Evolutionary conservation across 2,329 filamentous ascomycete genomes (phyloP), one percentile per base, ranked within the genome.

Genomic region (Penicillium capsulatum): DNA sequence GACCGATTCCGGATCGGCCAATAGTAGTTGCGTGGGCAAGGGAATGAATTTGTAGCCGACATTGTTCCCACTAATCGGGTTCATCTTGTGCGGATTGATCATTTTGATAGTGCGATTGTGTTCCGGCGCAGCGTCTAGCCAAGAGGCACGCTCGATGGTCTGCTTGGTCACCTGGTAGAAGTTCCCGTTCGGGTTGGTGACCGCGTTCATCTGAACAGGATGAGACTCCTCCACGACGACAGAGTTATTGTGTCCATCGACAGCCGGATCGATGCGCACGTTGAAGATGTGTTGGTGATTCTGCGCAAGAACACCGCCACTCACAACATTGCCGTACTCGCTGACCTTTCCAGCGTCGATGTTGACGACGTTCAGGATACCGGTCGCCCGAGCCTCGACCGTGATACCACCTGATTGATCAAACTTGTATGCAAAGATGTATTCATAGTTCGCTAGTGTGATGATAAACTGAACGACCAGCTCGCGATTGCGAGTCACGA

Each of bases 251-350:
- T 68, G 64, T 0, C 78, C 78, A 31, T 76, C 77, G 22, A 80
- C 64, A 45, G 75, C 76, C 9, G 78, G 77, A 50, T 81, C 79
- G 4, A 81, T 72, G n/a, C 79, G 75, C 0, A 81, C 69, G 27
- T 74, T 79, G 65, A 89, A 86, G 51, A 87, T 83, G 61, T 88
- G 84, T 58, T 88, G 84, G 57, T 88, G 84, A 59, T 84, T 78
- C 2, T 74, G 69, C 1, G 80, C 83, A 1, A 86, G 70, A 7
- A 82, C 80, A 27, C 81, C 81, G 0, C 79, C 79, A 47, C 81
- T 77, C 9, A 84, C 77, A 9, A 82, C 72, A 1, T 79, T 84
- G 16, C 81, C 81, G 61, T 79, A 83, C 1, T 79, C 76, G 13
- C 82, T 79, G 15, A 72, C 67, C 44, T 81, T 65, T 28, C 75